Base-by-base conservation (phyloP, 2,329 filamentous ascomycete genomes). In the Aspergillus brunneoviolaceus region DNA sequence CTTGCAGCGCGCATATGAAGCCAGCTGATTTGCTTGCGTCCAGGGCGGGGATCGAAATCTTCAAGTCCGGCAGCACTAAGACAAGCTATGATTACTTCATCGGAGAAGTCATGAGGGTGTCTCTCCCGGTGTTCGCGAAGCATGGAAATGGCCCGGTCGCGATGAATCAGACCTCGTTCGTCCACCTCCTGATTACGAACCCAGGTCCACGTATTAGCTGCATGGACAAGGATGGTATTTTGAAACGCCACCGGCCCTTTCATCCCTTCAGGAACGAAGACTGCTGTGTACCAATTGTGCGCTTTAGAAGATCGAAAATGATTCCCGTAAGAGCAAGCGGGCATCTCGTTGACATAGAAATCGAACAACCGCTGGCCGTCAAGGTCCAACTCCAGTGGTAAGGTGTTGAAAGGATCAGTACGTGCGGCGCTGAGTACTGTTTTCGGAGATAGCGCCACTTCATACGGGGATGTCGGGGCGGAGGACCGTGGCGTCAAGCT, bases 241-340 rank as follows among this genome's bases (percentile, higher is more conserved):
- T 76, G 72, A 58, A 78, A 77, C 19, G 69, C 65, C 29, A 76
- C 68, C 11, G 69, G 63, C 3, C 75, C 74, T 65, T 77, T 76
- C 73, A 77, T 76, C n/a, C 67, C 75, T 57, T 75, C 74, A 3
- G 76, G 73, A 3, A 77, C 74, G 63, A 78, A 77, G 9, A 77
- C 73, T 2, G 67, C 60, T 2, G 67, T 72, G 55, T 77, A 77
- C 75, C 74, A 76, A 42, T 77, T 75, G 53, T 77, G 73, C 9
- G 75, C 73, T 29, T 72, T 70, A 7, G 63, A 35, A 3, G 71
- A 72, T 9, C 70, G 69, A 31, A 70, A 70, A 59, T 76, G 71
- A n/a, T 70, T 65, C 19, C 73, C 76, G 51, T 77, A 78, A 4
- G 74, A 77, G 62, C 71, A 74, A 3, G 74, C 67, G 2, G 74